A percentile compares a stretch with the other conserved stretches of the same genome.
Conservation (phyloP, 1,284 basidiomycete genomes). For the Cerrena zonata region DNA sequence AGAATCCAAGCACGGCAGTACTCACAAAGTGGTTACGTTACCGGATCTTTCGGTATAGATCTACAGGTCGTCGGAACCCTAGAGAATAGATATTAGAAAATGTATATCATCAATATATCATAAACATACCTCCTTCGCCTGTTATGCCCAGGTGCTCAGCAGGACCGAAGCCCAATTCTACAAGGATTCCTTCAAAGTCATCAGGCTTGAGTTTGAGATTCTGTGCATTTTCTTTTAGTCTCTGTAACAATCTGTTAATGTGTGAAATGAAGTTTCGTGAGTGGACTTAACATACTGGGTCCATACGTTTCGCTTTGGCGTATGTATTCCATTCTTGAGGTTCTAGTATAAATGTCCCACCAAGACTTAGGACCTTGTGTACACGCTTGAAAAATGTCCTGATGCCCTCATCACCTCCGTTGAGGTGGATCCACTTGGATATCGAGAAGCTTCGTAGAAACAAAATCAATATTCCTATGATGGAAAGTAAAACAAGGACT, state of each 20-base stretch:
- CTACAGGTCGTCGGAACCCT: conserved; percentile 48
- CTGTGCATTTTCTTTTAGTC: conserved; percentile 53
- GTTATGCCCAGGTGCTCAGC: conserved; percentile 45
- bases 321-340: conserved; percentile 79
- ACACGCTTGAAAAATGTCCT: conserved; percentile 58
- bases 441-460: conserved; percentile 58
- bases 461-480: background rate
- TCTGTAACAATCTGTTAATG: conserved; percentile 27
- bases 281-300: conserved; percentile 37
- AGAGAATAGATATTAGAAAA: background rate
- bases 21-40: too few relatives aligned
- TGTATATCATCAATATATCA: conserved; percentile 14
- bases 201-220: conserved; percentile 52
- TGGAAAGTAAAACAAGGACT: conserved; percentile 21
- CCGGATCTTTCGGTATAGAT: conserved; percentile 36
- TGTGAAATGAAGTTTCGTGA: background rate
- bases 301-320: conserved; percentile 63
- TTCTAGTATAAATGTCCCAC: conserved; percentile 66
- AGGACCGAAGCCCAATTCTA: conserved; percentile 55
- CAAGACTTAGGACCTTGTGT: conserved; percentile 47
- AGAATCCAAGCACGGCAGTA: too few relatives aligned
- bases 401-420: conserved; percentile 66
- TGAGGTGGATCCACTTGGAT: conserved; percentile 82
- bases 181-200: conserved; percentile 51
- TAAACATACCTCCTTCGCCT: conserved; percentile 48